Evolutionary conservation across 129 eudicot genomes (phyloP).

Genomic region (Daucus carota): DH1_v3.0 NC_030389.2:9449001-9449500

Average conservation of each 20-base stretch:
- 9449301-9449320: no score
- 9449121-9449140: conserved; percentile 57
- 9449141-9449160: conserved; percentile 62
- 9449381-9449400: no score
- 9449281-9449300: neutral
- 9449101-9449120: conserved; percentile 62
- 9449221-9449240: conserved; percentile 43
- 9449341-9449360: no score
- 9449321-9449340: no score
- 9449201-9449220: conserved; percentile 98
- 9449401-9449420: no score
- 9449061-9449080: conserved; percentile 91
- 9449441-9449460: no score
- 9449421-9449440: no score
- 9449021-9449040: conserved; percentile 77
- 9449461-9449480: no score
- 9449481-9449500: no score
- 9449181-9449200: conserved; percentile 85
- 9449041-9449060: conserved; percentile 90
- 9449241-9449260: neutral
- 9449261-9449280: neutral
- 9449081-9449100: conserved; percentile 56
- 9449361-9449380: no score
- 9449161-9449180: conserved; percentile 79
- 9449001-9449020: conserved; percentile 69